Base-by-base conservation (phyloP, 345 rosid genomes). In the Populus simonii region DNA sequence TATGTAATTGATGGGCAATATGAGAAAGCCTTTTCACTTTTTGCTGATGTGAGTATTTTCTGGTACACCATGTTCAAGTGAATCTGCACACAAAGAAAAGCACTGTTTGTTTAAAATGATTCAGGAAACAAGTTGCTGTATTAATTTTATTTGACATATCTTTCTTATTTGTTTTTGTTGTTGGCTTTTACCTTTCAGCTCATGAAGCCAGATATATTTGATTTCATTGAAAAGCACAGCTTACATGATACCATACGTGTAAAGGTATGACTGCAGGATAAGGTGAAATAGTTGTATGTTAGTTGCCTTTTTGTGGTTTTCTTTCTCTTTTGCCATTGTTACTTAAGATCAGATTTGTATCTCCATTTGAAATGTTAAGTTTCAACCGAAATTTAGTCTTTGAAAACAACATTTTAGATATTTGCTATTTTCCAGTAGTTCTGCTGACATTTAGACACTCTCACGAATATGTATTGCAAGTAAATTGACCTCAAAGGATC, bases 11-110 rank as follows among this genome's bases (percentile, higher is more conserved):
- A 90, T 86, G 96, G 96, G 83, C 98, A 94, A 79, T 87, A 84
- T 78, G 92, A 94, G 90, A 92, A 89, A 84, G 97, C 98, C 53
- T 92, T 90, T 87, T 84, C 94, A 75, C 87, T 94, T 12, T 94
- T 89, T 87, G 98, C 99, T 80, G 99, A 96, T 89, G 99, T 96
- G 90, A 86, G 99, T 88, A 76, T 76, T 66, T 73, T 31, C 11
- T 78, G 76, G 38, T 62, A 27, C 36, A n/a, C 74, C 79, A 31
- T 18, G 22, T 59, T 25, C 17, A 38, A 22, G 35, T 2, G 62
- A 76, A 80, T 69, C 67, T 66, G 51, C 77, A 61, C 63, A 31
- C 2, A 20, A 18, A 62, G 29, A 35, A 53, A 10, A 49, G 6
- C 39, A 62, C 63, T 70, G 17, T 65, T 39, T 73, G 25, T 6